Conservation (phyloP, 148 eudicot species). For the Cornus controversa region DNA sequence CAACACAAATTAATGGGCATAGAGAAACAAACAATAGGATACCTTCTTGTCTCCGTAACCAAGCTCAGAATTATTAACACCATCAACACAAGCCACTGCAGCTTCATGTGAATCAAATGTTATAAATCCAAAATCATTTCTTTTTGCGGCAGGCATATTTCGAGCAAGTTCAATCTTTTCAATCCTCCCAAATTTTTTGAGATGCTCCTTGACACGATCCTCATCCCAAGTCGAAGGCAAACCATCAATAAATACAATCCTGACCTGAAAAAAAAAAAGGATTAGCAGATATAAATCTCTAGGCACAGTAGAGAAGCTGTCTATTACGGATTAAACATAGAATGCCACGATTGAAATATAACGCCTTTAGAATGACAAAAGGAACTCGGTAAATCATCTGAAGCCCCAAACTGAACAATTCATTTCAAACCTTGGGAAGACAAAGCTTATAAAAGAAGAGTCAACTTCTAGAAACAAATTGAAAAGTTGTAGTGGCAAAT, state of each 20-base stretch:
- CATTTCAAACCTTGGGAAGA: background rate
- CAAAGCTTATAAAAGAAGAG: background rate
- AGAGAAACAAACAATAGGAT: background rate
- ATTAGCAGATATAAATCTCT: no score
- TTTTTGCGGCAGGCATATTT: constrained; percentile 4
- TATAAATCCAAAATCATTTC: constrained; percentile 20
- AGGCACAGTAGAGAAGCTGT: background rate
- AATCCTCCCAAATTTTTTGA: constrained; percentile 8
- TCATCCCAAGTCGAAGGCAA: constrained; percentile 10
- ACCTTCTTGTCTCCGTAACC: constrained; percentile 14
- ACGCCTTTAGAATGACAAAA: background rate
- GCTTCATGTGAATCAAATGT: constrained; percentile 14
- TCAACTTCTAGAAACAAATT: background rate
- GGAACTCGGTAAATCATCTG: background rate
- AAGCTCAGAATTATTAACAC: constrained; percentile 6
- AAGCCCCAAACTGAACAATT: background rate
- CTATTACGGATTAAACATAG: background rate
- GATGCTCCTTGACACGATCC: background rate
- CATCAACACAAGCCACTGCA: constrained; percentile 16
- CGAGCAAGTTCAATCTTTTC: constrained; percentile 14
- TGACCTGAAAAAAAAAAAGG: constrained; percentile 17
- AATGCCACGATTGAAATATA: background rate
- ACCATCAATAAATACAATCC: constrained; percentile 12
- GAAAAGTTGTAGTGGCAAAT: background rate
- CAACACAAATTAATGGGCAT: background rate